Percentiles rank a stretch among this genome's conserved stretches.
phyloP scores from a whole-genome alignment of 768 basidiomycete genomes.

The Kwoniella mangroviensis region DNA sequence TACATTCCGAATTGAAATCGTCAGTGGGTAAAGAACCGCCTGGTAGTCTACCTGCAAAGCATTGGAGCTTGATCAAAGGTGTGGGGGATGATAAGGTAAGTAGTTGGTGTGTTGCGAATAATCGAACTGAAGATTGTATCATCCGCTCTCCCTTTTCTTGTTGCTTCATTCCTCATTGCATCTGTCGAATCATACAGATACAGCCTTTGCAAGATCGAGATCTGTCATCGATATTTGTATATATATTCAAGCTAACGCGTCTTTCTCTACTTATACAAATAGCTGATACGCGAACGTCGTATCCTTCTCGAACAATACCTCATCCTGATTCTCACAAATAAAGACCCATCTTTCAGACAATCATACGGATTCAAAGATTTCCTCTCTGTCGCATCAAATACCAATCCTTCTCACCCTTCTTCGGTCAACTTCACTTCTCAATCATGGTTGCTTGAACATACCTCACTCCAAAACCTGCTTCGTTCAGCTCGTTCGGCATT shows the following conservation, averaged over 20 bases:
- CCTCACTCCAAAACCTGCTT: conserved; percentile 73
- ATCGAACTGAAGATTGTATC: not conserved
- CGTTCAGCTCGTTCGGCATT: conserved; percentile 83
- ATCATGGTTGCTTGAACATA: conserved; percentile 89
- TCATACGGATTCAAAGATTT: conserved; percentile 80
- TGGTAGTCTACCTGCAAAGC: conserved; percentile 79
- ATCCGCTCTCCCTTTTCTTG: not conserved
- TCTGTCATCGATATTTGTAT: not conserved
- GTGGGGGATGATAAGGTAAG: conserved; percentile 62
- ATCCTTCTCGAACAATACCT: conserved; percentile 80
- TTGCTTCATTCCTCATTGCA: not conserved
- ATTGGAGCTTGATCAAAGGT: conserved; percentile 69
- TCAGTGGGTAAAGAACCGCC: conserved; percentile 83
- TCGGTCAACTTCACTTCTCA: conserved; percentile 54
- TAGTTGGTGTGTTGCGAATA: not conserved
- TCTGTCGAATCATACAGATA: not conserved
- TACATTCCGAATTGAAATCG: conserved; percentile 78
- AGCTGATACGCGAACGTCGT: conserved; percentile 74
- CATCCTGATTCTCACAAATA: conserved; percentile 78
- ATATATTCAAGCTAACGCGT: not conserved
- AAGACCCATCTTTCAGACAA: conserved; percentile 82
- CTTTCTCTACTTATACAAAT: no score
- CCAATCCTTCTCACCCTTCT: conserved; percentile 14
- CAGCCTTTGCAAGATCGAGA: not conserved
- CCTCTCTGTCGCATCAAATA: conserved; percentile 65